Evolutionary conservation across 495 filamentous ascomycete genomes (phyloP).

Genomic region (Xanthoparmelia taractica): DNA sequence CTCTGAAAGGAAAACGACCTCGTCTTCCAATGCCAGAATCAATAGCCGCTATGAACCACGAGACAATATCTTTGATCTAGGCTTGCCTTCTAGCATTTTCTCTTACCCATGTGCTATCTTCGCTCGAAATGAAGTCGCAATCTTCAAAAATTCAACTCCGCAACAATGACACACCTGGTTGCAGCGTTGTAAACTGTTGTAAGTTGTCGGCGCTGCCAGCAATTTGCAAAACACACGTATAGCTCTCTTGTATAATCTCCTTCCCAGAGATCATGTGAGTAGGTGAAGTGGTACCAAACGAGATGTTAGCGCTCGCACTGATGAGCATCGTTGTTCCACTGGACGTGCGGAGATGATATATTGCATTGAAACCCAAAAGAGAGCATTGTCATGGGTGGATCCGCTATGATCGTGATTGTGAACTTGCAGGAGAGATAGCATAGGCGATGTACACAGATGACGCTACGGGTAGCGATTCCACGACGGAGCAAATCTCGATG

Average conservation of each 20-base stretch:
- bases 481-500: conserved; percentile 9
- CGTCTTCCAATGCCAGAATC: not conserved
- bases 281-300: not conserved
- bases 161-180: conserved; percentile 1
- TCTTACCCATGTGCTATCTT: not conserved
- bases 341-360: not conserved
- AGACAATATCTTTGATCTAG: not conserved
- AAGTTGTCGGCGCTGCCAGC: not conserved
- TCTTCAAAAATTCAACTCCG: not conserved
- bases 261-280: not conserved
- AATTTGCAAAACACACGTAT: not conserved
- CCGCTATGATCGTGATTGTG: not conserved
- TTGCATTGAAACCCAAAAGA: not conserved
- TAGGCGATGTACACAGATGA: conserved; percentile 4
- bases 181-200: conserved; percentile 5
- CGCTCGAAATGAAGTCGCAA: not conserved
- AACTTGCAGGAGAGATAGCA: not conserved
- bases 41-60: not conserved
- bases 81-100: not conserved
- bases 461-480: not conserved
- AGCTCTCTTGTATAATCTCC: not conserved
- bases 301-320: not conserved
- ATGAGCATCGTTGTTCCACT: not conserved
- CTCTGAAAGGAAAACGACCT: not conserved
- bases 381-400: not conserved